These are phyloP conservation scores for Neotropicomus parvogracilis DNA, from an alignment of 1,284 basidiomycete species.

Conservation along the genomic window DNA sequence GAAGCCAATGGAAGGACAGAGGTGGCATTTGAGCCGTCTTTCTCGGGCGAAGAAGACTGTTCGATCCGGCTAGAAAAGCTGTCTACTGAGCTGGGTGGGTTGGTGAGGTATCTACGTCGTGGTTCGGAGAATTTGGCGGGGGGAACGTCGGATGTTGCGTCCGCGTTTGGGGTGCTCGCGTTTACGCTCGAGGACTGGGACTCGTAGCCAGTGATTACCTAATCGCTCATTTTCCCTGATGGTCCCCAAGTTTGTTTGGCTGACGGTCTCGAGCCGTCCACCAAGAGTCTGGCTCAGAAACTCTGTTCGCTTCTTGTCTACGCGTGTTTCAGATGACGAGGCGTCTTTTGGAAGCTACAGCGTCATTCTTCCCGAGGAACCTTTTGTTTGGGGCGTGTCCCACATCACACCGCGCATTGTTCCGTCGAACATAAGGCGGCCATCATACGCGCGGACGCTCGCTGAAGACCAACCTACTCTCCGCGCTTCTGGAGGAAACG, in stretches of 20 bases:
- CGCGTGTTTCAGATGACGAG: slow-evolving; percentile 8
- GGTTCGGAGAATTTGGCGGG: slow-evolving; percentile 62
- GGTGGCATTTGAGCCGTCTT: slow-evolving; percentile 38
- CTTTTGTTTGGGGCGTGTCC: slow-evolving; percentile 58
- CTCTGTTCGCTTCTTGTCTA: slow-evolving; percentile 9
- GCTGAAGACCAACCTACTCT: slow-evolving; percentile 5
- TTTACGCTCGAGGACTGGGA: slow-evolving; percentile 84
- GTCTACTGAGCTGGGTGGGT: slow-evolving; percentile 62
- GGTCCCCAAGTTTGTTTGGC: slow-evolving; percentile 1
- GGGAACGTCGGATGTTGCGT: slow-evolving; percentile 50
- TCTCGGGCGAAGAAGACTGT: slow-evolving; percentile 46
- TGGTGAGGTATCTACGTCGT: slow-evolving; percentile 64
- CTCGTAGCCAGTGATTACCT: slow-evolving; percentile 23
- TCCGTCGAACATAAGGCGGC: slow-evolving; percentile 55
- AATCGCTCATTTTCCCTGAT: slow-evolving; percentile 1
- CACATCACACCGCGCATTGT: slow-evolving; percentile 60
- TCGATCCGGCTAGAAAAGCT: slow-evolving; percentile 55
- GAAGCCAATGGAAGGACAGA: slow-evolving; percentile 32
- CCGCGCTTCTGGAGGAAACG: slow-evolving; percentile 17
- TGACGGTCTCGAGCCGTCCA: neutral
- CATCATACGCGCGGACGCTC: slow-evolving; percentile 48
- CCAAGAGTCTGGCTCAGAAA: neutral
- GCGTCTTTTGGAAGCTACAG: slow-evolving; percentile 53
- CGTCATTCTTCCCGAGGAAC: slow-evolving; percentile 64
- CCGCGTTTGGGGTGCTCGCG: slow-evolving; percentile 68